These are phyloP conservation scores for Echinochloa phyllopogon DNA, from an alignment of 176 grass and related monocot species.

Conservation along the genomic window DNA sequence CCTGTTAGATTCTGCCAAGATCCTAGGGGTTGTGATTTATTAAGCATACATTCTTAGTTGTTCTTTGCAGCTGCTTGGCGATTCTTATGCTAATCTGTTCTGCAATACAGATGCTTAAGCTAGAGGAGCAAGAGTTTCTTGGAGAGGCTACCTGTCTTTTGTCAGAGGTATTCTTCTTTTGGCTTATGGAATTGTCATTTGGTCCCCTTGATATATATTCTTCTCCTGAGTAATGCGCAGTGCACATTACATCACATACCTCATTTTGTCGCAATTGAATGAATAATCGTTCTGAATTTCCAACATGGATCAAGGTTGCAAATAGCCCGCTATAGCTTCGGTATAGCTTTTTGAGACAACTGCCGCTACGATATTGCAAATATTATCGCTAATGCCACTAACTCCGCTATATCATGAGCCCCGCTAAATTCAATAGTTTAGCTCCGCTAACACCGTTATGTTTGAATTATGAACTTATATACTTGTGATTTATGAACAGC, in stretches of 20 bases:
- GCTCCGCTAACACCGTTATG: too few species aligned
- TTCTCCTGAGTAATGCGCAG: background rate
- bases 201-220: slow-evolving; percentile 9
- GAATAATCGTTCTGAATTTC: background rate
- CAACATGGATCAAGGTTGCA: slow-evolving; percentile 32
- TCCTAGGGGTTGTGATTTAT: slow-evolving; percentile 36
- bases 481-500: too few species aligned
- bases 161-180: slow-evolving; percentile 68
- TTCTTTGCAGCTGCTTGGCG: slow-evolving; percentile 36
- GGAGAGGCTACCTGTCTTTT: slow-evolving; percentile 83
- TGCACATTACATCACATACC: background rate
- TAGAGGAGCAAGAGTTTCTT: slow-evolving; percentile 96
- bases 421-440: too few species aligned
- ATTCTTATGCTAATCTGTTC: slow-evolving; percentile 43
- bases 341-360: too few species aligned
- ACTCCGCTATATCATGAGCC: too few species aligned
- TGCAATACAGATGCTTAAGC: slow-evolving; percentile 81
- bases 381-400: too few species aligned
- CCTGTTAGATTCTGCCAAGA: slow-evolving; percentile 12
- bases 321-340: too few species aligned
- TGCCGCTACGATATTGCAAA: too few species aligned
- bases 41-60: background rate
- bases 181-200: slow-evolving; percentile 3
- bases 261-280: background rate
- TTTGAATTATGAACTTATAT: too few species aligned